Evolutionary conservation across 2,329 filamentous ascomycete genomes (phyloP).

Genomic region (Fusarium bactridioides): DNA sequence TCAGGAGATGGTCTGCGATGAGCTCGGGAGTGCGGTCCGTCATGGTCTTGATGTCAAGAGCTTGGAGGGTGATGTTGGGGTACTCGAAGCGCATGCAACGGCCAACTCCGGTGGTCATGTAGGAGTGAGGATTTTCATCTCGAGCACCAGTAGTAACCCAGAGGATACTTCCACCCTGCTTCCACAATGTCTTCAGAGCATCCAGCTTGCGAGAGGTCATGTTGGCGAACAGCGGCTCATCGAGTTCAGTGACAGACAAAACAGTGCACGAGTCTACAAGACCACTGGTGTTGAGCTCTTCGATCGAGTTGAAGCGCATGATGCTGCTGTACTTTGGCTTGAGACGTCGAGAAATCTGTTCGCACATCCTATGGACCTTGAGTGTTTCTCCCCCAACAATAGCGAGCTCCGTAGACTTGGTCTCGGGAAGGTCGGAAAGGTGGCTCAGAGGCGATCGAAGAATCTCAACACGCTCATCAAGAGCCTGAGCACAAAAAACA

Average conservation of each 20-base stretch:
- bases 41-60: not conserved
- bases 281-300: not conserved
- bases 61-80: not conserved
- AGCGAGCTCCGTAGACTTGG: not conserved
- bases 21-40: not conserved
- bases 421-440: accelerated
- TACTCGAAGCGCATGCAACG: not conserved
- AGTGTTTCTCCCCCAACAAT: not conserved
- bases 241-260: not conserved
- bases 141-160: not conserved
- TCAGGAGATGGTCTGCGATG: not conserved
- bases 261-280: not conserved
- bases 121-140: not conserved
- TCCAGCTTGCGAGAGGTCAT: accelerated
- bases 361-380: not conserved
- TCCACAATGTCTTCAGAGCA: not conserved
- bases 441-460: not conserved
- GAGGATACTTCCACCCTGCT: not conserved
- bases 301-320: not conserved
- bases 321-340: not conserved
- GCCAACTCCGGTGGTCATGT: not conserved
- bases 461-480: not conserved
- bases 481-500: not conserved
- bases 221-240: not conserved
- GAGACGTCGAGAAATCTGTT: not conserved